Percentiles rank a stretch among this genome's conserved stretches.
Evolutionary conservation across 73 alveolate genomes (phyloP).

Genomic region (Breviolum minutum): DNA sequence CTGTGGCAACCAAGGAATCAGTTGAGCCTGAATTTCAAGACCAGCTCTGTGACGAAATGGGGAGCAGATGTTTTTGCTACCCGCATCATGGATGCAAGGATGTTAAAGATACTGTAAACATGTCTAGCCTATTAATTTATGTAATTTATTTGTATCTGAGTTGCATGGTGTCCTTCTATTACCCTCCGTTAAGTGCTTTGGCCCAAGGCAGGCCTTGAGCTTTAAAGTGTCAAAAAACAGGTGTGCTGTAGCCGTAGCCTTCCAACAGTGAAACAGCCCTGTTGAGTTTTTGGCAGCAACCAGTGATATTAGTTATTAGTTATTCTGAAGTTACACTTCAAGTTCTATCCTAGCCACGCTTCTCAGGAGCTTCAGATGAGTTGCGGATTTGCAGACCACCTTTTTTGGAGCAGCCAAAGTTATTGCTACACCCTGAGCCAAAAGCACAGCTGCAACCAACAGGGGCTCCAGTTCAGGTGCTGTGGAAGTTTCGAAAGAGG

Average conservation of each 20-base stretch:
- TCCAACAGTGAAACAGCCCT: too few relatives aligned
- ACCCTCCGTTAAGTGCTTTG: neutral
- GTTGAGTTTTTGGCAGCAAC: too few relatives aligned
- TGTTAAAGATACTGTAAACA: neutral
- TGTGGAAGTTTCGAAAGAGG: too few relatives aligned
- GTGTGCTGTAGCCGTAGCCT: too few relatives aligned
- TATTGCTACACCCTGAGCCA: neutral
- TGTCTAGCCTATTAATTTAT: neutral
- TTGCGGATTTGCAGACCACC: constrained; percentile 34
- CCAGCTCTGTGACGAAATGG: constrained; percentile 24
- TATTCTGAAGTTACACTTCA: neutral
- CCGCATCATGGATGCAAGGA: constrained; percentile 1
- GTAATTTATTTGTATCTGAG: neutral
- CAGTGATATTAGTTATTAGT: too few relatives aligned
- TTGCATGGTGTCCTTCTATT: neutral
- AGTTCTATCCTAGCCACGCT: neutral
- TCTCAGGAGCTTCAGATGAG: constrained; percentile 5
- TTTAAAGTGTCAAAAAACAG: too few relatives aligned
- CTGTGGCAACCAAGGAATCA: constrained; percentile 8
- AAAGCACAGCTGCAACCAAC: neutral
- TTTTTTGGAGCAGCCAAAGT: neutral
- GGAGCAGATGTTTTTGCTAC: constrained; percentile 52
- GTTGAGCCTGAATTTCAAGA: constrained; percentile 71
- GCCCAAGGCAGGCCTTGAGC: too few relatives aligned
- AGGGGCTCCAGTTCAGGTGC: constrained; percentile 26